Evolutionary conservation across 148 eudicot species (phyloP).

Genomic region (Arctostaphylos glauca): DNA sequence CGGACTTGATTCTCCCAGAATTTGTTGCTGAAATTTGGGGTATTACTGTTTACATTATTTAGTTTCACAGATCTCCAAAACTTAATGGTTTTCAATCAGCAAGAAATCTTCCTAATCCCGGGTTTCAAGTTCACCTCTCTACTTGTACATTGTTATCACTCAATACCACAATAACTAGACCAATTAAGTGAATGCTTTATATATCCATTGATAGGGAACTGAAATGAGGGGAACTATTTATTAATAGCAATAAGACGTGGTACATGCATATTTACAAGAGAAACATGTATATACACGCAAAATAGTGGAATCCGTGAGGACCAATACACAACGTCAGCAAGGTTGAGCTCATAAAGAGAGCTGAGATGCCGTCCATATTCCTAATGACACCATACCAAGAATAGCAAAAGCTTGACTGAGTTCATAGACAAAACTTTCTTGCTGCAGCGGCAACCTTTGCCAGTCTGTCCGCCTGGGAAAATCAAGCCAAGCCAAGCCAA

Average conservation of each 20-base stretch:
- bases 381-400: slow-evolving; percentile 61
- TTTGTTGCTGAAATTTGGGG: background rate
- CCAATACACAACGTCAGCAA: slow-evolving; percentile 33
- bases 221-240: background rate
- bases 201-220: background rate
- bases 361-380: slow-evolving; percentile 66
- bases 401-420: slow-evolving; percentile 79
- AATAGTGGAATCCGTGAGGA: slow-evolving; percentile 3
- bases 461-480: slow-evolving; percentile 68
- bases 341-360: slow-evolving; percentile 38
- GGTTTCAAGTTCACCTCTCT: background rate
- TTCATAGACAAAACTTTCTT: slow-evolving; percentile 50
- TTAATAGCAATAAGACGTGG: slow-evolving; percentile 7
- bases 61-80: background rate
- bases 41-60: background rate
- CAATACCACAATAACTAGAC: background rate
- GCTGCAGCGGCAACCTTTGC: slow-evolving; percentile 47
- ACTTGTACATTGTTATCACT: background rate
- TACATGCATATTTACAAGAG: slow-evolving; percentile 83
- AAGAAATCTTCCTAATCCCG: background rate
- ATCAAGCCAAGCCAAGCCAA: background rate
- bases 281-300: slow-evolving; percentile 13
- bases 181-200: background rate
- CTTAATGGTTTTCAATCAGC: background rate
- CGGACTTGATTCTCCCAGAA: background rate